Conservation (phyloP, 164 flowering plant genomes). For the Berberis vulgaris region DNA sequence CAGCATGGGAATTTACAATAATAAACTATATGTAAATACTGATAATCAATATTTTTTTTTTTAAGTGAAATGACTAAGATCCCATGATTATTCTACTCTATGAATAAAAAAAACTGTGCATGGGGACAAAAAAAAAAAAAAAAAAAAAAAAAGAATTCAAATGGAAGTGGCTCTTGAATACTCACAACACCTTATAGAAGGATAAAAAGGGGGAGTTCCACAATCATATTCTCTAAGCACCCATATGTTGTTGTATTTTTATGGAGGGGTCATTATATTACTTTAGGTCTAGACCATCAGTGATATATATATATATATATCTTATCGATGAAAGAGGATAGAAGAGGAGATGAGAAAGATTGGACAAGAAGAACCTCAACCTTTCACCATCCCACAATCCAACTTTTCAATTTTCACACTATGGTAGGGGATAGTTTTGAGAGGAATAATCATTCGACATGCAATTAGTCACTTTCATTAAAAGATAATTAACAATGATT, state of each 20-base stretch:
- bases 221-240: not conserved
- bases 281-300: conserved; percentile 1
- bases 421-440: no score
- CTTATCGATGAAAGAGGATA: not conserved
- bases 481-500: no score
- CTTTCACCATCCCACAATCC: not conserved
- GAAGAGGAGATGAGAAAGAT: not conserved
- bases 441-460: no score
- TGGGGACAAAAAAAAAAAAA: not conserved
- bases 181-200: not conserved
- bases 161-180: not conserved
- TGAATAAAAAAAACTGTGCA: not conserved
- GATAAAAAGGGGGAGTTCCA: conserved; percentile 1
- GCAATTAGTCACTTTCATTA: no score
- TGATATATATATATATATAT: not conserved
- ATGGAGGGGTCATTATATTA: not conserved
- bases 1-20: not conserved
- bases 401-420: no score
- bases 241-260: not conserved
- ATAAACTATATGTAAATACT: no score
- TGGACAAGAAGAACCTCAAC: not conserved
- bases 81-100: not conserved
- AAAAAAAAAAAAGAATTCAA: not conserved
- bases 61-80: not conserved
- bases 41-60: no score